Conservation (phyloP, 2,329 filamentous ascomycete species). For the Amphichorda felina region DNA sequence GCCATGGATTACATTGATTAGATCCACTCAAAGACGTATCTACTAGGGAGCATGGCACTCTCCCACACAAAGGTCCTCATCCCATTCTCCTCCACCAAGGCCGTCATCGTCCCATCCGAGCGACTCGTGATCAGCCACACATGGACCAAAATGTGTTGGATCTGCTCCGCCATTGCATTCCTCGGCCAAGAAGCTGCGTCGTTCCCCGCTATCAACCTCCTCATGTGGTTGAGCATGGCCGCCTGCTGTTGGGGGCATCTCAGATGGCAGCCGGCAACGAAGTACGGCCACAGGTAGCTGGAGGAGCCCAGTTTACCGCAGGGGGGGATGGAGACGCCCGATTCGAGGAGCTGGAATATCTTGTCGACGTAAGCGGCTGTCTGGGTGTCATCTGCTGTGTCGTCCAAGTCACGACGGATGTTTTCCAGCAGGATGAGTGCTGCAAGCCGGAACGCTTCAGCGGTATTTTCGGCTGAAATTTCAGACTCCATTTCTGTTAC, state of each 20-base stretch:
- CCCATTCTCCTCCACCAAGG: background rate
- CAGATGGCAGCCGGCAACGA: constrained; percentile 1
- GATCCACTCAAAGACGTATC: constrained; percentile 1
- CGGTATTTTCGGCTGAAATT: background rate
- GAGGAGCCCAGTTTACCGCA: background rate
- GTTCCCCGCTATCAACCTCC: background rate
- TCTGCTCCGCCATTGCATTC: background rate
- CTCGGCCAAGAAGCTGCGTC: background rate
- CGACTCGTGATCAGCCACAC: background rate
- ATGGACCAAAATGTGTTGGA: background rate
- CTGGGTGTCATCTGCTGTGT: background rate
- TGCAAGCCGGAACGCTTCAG: constrained; percentile 1
- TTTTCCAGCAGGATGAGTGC: background rate
- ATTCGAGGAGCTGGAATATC: background rate
- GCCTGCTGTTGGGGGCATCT: background rate
- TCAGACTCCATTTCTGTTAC: too few species aligned
- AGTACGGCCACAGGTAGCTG: background rate
- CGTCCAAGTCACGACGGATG: background rate
- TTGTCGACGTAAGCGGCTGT: background rate
- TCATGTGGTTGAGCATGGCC: background rate
- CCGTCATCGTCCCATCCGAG: background rate
- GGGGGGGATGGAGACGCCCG: background rate
- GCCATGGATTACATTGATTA: background rate
- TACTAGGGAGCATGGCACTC: background rate
- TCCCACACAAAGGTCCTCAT: background rate